These are phyloP conservation scores for Porphyrellus cyaneotinctus DNA, from an alignment of 768 basidiomycete genomes.

Conservation along the genomic window DNA sequence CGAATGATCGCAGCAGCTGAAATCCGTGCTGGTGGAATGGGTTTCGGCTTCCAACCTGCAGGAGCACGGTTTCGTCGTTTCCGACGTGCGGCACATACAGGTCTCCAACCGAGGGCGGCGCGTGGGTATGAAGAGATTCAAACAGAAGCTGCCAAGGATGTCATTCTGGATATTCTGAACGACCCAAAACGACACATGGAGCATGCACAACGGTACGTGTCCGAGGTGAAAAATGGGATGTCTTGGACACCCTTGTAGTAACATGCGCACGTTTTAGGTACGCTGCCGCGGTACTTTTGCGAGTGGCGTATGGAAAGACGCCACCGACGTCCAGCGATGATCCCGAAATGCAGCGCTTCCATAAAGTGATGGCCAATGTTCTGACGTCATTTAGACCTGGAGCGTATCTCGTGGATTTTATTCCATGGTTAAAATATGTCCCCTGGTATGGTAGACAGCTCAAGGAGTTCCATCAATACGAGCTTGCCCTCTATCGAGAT, in stretches of 20 bases:
- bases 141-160: conserved; percentile 25
- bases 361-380: conserved; percentile 18
- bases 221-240: no score
- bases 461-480: conserved; percentile 46
- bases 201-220: conserved; percentile 16
- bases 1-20: conserved; percentile 48
- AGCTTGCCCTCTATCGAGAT: conserved; percentile 46
- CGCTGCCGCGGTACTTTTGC: no score
- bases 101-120: conserved; percentile 48
- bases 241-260: no score
- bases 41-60: conserved; percentile 43
- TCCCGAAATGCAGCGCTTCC: conserved; percentile 16
- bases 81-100: conserved; percentile 47
- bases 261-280: no score
- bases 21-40: conserved; percentile 52
- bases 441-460: conserved; percentile 56
- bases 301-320: no score
- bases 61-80: conserved; percentile 57
- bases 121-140: conserved; percentile 44
- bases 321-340: neutral
- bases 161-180: conserved; percentile 19
- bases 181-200: conserved; percentile 9
- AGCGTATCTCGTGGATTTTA: conserved; percentile 31
- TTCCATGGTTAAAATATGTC: conserved; percentile 38
- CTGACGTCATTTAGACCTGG: conserved; percentile 32